phyloP scores from a whole-genome alignment of 345 rosid species.

The Hirschfeldia incana region DNA sequence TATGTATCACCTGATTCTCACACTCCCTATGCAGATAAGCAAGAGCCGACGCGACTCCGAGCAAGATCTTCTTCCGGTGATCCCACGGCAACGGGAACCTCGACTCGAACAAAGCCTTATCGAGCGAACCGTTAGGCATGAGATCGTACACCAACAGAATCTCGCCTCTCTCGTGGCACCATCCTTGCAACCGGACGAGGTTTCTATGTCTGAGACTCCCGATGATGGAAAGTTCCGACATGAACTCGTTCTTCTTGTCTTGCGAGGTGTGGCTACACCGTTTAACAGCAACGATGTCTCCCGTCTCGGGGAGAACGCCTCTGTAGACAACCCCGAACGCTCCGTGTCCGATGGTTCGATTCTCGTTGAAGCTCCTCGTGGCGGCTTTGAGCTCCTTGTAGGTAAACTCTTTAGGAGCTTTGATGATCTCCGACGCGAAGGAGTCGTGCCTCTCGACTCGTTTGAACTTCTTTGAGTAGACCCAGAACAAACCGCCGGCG shows the following conservation, averaged over 20 bases:
- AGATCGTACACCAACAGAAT: slow-evolving; percentile 83
- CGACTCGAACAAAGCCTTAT: slow-evolving; percentile 52
- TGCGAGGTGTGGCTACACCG: slow-evolving; percentile 80
- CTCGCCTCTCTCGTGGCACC: slow-evolving; percentile 97
- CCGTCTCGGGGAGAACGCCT: slow-evolving; percentile 69
- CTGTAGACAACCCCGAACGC: slow-evolving; percentile 93
- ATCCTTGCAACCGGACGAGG: slow-evolving; percentile 84
- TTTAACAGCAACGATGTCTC: slow-evolving; percentile 85
- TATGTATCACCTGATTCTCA: slow-evolving; percentile 62
- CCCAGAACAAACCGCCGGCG: slow-evolving; percentile 78
- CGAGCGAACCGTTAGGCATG: slow-evolving; percentile 85
- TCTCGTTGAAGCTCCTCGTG: slow-evolving; percentile 70
- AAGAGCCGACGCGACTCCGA: slow-evolving; percentile 59
- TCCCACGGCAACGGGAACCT: slow-evolving; percentile 50
- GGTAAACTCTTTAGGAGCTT: slow-evolving; percentile 80
- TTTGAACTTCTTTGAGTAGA: slow-evolving; percentile 63
- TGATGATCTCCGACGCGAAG: slow-evolving; percentile 78
- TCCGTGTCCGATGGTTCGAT: slow-evolving; percentile 77
- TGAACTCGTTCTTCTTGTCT: slow-evolving; percentile 77
- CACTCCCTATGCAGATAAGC: slow-evolving; percentile 61
- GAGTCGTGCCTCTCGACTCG: slow-evolving; percentile 63
- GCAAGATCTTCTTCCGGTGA: slow-evolving; percentile 51
- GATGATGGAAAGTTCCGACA: slow-evolving; percentile 85
- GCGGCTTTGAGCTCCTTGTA: slow-evolving; percentile 80
- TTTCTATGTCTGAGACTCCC: slow-evolving; percentile 88